Evolutionary conservation across 169 alveolate species (phyloP).

Genomic region (Pseudocohnilembus persalinus): DNA sequence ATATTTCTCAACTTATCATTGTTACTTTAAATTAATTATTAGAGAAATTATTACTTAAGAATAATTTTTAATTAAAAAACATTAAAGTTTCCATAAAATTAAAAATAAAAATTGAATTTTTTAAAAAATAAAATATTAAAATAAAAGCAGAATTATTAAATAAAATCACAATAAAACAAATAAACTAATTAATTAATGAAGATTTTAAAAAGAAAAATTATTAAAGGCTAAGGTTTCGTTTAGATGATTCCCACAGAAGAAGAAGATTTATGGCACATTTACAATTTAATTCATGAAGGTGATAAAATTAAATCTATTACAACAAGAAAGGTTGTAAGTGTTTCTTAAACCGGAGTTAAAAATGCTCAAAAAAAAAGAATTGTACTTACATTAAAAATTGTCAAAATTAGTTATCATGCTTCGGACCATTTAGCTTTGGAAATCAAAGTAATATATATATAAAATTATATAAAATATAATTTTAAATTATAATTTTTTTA

Average conservation of each 20-base stretch:
- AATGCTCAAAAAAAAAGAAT: conserved; percentile 26
- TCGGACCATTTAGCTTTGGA: conserved; percentile 5
- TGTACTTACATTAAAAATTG: conserved; percentile 24
- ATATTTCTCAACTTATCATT: too few species aligned
- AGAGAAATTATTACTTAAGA: too few species aligned
- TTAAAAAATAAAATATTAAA: too few species aligned
- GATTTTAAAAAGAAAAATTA: conserved; percentile 26
- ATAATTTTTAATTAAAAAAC: too few species aligned
- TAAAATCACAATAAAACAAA: not conserved
- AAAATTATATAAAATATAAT: too few species aligned
- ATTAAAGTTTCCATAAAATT: not conserved
- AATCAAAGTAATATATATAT: not conserved
- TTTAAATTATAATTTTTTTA: too few species aligned
- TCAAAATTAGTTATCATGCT: conserved; percentile 32
- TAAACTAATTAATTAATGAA: not conserved
- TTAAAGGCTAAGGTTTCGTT: conserved; percentile 33
- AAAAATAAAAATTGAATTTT: too few species aligned
- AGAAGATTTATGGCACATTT: conserved; percentile 40
- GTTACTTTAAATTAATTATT: not conserved
- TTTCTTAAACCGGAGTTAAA: conserved; percentile 31
- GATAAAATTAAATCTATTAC: conserved; percentile 33
- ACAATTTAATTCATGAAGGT: conserved; percentile 28
- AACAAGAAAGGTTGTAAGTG: conserved; percentile 25
- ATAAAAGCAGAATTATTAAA: too few species aligned
- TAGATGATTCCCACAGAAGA: conserved; percentile 31